Conservation (phyloP, 257 asterid species). For the Cynanchum wilfordii region DNA sequence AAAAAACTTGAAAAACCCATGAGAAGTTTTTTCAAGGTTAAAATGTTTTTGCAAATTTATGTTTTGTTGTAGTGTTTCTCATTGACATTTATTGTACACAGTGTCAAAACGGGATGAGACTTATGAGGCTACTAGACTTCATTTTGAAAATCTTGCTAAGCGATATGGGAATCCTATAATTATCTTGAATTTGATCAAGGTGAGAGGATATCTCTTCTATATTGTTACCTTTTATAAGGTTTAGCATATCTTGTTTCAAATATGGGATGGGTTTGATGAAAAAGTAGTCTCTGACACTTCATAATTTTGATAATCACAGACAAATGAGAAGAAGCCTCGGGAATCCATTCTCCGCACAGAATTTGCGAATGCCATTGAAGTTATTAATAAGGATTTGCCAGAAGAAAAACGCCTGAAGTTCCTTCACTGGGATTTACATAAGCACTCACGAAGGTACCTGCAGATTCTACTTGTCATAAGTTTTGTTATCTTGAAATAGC, state of each 20-base stretch:
- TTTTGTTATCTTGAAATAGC: neutral
- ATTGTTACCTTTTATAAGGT: neutral
- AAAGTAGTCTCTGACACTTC: slow-evolving; percentile 12
- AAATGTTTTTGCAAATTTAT: neutral
- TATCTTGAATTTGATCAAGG: slow-evolving; percentile 92
- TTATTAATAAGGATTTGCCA: slow-evolving; percentile 65
- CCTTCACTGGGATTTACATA: slow-evolving; percentile 95
- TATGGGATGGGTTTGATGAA: neutral
- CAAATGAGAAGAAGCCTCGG: slow-evolving; percentile 87
- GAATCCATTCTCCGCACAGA: slow-evolving; percentile 91
- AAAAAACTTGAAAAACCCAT: too few relatives aligned
- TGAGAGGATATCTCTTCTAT: slow-evolving; percentile 21
- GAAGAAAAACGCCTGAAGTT: slow-evolving; percentile 86
- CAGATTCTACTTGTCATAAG: slow-evolving; percentile 17
- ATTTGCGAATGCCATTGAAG: slow-evolving; percentile 85
- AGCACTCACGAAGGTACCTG: slow-evolving; percentile 84
- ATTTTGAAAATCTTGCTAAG: slow-evolving; percentile 73
- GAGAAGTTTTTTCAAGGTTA: neutral
- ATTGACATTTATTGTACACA: slow-evolving; percentile 31
- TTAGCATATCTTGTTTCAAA: neutral
- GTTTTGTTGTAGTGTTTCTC: neutral
- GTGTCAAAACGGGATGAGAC: slow-evolving; percentile 91
- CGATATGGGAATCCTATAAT: slow-evolving; percentile 97
- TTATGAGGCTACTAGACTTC: slow-evolving; percentile 87
- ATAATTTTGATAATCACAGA: slow-evolving; percentile 44